Percentiles rank a stretch among this genome's conserved stretches.
These are phyloP conservation scores for Polyplosphaeria fusca DNA, from an alignment of 495 filamentous ascomycete species.

Conservation along the genomic window DNA sequence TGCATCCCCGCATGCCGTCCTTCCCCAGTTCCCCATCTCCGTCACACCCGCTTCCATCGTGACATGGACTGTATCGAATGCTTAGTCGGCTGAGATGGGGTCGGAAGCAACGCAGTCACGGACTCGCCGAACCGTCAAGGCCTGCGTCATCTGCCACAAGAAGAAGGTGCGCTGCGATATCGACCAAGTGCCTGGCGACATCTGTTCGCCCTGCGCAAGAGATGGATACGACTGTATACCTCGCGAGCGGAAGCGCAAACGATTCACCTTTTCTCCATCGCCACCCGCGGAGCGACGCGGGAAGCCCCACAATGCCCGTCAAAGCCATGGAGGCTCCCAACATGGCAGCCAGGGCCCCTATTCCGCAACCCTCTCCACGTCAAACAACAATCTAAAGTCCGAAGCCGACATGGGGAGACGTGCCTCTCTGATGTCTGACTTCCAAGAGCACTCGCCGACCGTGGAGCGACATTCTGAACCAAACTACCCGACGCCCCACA, in stretches of 20 bases:
- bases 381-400: slow-evolving; percentile 8
- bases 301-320: neutral
- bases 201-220: slow-evolving; percentile 24
- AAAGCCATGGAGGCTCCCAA: neutral
- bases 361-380: neutral
- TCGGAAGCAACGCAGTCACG: slow-evolving; percentile 4
- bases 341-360: neutral
- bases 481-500: slow-evolving; percentile 17
- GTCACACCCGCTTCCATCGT: neutral
- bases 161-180: slow-evolving; percentile 33
- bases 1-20: no score
- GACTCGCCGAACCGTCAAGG: slow-evolving; percentile 25
- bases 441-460: slow-evolving; percentile 12
- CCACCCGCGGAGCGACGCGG: slow-evolving; percentile 16
- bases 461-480: slow-evolving; percentile 9
- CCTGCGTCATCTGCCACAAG: slow-evolving; percentile 35
- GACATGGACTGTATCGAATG: neutral
- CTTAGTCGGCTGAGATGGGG: neutral
- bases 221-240: slow-evolving; percentile 33
- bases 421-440: neutral
- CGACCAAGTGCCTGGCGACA: slow-evolving; percentile 15
- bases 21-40: neutral
- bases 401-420: slow-evolving; percentile 11
- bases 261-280: slow-evolving; percentile 25
- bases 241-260: slow-evolving; percentile 29